Percentiles rank a stretch among this genome's conserved stretches.
Conservation (phyloP, 352 stramenopile species). For the Phytophthora citrophthora region DNA sequence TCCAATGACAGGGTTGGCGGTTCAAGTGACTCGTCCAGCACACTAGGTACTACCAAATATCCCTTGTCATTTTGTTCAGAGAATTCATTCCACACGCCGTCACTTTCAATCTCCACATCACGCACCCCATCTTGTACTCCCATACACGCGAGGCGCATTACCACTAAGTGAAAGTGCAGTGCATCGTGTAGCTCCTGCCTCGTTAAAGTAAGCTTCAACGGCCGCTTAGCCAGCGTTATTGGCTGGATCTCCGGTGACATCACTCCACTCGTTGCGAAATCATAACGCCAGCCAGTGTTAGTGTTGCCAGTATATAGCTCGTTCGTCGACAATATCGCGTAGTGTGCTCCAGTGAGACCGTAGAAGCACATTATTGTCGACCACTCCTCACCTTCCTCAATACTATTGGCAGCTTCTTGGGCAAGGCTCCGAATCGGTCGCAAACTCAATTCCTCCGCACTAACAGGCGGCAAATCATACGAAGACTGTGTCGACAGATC, state of each 20-base stretch:
- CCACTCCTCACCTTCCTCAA: slow-evolving; percentile 41
- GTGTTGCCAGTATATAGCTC: slow-evolving; percentile 84
- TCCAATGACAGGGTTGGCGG: slow-evolving; percentile 46
- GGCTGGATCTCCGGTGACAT: slow-evolving; percentile 68
- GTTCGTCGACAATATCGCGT: slow-evolving; percentile 79
- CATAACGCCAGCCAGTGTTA: slow-evolving; percentile 80
- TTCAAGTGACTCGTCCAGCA: slow-evolving; percentile 30
- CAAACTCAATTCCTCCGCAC: slow-evolving; percentile 72
- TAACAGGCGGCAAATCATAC: slow-evolving; percentile 86
- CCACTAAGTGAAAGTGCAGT: slow-evolving; percentile 79
- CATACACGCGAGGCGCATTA: slow-evolving; percentile 85
- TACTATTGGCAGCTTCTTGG: slow-evolving; percentile 23
- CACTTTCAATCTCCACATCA: slow-evolving; percentile 63
- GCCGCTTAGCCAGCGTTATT: slow-evolving; percentile 63
- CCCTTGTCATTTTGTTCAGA: slow-evolving; percentile 90
- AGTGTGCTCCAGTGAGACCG: slow-evolving; percentile 63
- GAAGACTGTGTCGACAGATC: slow-evolving; percentile 85
- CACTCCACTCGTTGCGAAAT: slow-evolving; percentile 81
- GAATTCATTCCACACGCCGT: slow-evolving; percentile 82
- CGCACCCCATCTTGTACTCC: slow-evolving; percentile 72
- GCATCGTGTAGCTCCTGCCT: slow-evolving; percentile 64
- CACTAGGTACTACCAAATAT: slow-evolving; percentile 80
- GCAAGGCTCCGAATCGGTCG: slow-evolving; percentile 62
- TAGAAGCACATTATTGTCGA: slow-evolving; percentile 84
- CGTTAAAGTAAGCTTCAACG: slow-evolving; percentile 49